phyloP scores from a whole-genome alignment of 164 flowering plant species.

The Vitis vinifera region ASM3070453v1 NC_081819.1:17961001-17961500 shows the following conservation, averaged over 20 bases:
- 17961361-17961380: conserved; percentile 85
- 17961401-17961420: conserved; percentile 7
- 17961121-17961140: background rate
- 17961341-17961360: conserved; percentile 46
- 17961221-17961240: conserved; percentile 4
- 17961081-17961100: conserved; percentile 18
- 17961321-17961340: conserved; percentile 38
- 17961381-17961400: conserved; percentile 41
- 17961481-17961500: background rate
- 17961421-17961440: conserved; percentile 30
- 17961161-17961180: conserved; percentile 31
- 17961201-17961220: conserved; percentile 1
- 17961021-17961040: conserved; percentile 20
- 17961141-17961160: conserved; percentile 3
- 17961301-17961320: conserved; percentile 69
- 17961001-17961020: conserved; percentile 19
- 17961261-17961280: conserved; percentile 5
- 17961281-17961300: conserved; percentile 6
- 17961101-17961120: conserved; percentile 6
- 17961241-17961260: conserved; percentile 9
- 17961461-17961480: conserved; percentile 4
- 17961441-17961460: conserved; percentile 21
- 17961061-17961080: conserved; percentile 23
- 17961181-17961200: background rate
- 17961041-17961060: conserved; percentile 43